A percentile compares a stretch with the other conserved stretches of the same genome.
Conservation (phyloP, 495 filamentous ascomycete species). For the Penicillium pulvis region DNA sequence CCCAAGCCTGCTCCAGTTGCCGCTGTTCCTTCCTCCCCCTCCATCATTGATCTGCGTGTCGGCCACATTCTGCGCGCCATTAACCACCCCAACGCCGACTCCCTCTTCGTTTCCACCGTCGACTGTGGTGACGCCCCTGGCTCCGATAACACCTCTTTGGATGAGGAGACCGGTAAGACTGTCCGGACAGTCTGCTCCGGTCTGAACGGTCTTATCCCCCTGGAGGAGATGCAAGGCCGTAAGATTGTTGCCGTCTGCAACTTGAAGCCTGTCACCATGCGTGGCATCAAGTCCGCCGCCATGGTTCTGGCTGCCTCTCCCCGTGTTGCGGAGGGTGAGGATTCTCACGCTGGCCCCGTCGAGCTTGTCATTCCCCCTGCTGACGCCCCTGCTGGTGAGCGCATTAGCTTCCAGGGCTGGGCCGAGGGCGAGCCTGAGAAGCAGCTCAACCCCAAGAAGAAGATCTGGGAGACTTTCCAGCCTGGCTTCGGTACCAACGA, state of each 20-base stretch:
- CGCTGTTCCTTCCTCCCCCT: conserved; percentile 73
- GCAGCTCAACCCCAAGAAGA: conserved; percentile 97
- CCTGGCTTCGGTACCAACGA: conserved; percentile 89
- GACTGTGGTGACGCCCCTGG: conserved; percentile 87
- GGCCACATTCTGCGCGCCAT: conserved; percentile 95
- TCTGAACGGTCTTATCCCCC: conserved; percentile 85
- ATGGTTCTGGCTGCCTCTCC: conserved; percentile 98
- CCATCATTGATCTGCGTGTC: conserved; percentile 89
- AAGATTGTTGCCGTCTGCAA: conserved; percentile 96
- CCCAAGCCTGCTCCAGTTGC: conserved; percentile 65
- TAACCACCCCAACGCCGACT: conserved; percentile 95
- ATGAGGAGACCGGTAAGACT: conserved; percentile 82
- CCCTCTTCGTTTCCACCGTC: conserved; percentile 94
- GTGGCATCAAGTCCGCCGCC: conserved; percentile 89
- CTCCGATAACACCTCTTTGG: conserved; percentile 74
- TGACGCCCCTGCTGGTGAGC: conserved; percentile 78
- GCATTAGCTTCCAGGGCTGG: conserved; percentile 93
- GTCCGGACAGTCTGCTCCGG: conserved; percentile 96
- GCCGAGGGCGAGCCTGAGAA: conserved; percentile 83
- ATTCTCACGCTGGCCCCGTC: conserved; percentile 85
- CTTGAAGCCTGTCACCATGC: conserved; percentile 98
- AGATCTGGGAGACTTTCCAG: conserved; percentile 95
- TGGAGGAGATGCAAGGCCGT: conserved; percentile 94
- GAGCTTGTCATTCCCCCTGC: conserved; percentile 87
- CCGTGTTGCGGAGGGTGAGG: conserved; percentile 69